A percentile compares a stretch with the other conserved stretches of the same genome.
phyloP scores from a whole-genome alignment of 2,329 filamentous ascomycete genomes.

The Cadophora malorum region DNA sequence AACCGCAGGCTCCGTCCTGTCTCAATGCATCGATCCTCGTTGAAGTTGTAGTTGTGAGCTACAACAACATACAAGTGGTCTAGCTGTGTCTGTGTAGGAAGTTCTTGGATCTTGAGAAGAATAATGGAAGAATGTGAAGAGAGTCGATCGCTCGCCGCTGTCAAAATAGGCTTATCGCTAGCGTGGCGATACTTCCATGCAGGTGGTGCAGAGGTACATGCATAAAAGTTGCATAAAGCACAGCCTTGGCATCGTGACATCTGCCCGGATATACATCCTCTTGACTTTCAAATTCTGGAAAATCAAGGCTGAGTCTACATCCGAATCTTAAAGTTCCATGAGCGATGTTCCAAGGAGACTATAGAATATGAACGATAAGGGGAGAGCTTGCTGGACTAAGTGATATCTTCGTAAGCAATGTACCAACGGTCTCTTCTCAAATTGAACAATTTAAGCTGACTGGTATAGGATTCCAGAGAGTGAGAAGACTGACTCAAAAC shows the following conservation, averaged over 20 bases:
- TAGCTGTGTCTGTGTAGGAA: background rate
- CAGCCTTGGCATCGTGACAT: background rate
- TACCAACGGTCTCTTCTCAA: no score
- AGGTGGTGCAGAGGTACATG: background rate
- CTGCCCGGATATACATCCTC: background rate
- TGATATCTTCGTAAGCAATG: no score
- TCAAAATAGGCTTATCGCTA: constrained; percentile 10
- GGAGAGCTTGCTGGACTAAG: no score
- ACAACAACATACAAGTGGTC: background rate
- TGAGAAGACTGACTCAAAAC: no score
- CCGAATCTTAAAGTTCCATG: no score
- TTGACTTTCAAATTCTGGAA: background rate
- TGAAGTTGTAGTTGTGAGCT: background rate
- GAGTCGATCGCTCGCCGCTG: background rate
- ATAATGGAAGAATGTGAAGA: background rate
- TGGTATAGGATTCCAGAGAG: no score
- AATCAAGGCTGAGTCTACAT: background rate
- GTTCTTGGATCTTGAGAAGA: background rate
- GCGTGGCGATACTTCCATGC: background rate
- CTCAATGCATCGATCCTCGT: background rate
- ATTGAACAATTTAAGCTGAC: no score
- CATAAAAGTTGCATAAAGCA: constrained; percentile 15
- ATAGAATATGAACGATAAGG: background rate
- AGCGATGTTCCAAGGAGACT: background rate
- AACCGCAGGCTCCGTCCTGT: background rate